phyloP scores from a whole-genome alignment of 805 yeast genomes.

The Ogataea corticis region DNA sequence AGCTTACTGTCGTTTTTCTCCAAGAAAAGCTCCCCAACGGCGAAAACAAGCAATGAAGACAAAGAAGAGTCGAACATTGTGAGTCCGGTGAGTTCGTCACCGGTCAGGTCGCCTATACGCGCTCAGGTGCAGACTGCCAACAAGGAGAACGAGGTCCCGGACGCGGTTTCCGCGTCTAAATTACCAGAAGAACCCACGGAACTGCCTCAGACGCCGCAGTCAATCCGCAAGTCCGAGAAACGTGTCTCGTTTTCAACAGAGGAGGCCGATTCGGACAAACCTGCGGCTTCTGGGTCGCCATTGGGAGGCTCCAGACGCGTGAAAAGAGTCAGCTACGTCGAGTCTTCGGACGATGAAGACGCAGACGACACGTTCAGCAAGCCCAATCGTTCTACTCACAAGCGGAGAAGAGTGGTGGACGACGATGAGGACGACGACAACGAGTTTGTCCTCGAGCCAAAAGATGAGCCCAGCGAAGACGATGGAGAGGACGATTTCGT shows the following conservation, averaged over 20 bases:
- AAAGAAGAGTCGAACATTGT: constrained; percentile 6
- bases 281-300: constrained; percentile 6
- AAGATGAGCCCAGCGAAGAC: constrained; percentile 16
- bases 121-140: constrained; percentile 2
- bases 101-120: constrained; percentile 13
- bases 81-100: constrained; percentile 32
- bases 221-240: constrained; percentile 1
- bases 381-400: neutral
- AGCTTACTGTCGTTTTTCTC: constrained; percentile 34
- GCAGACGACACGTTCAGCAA: constrained; percentile 7
- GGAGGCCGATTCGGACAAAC: neutral
- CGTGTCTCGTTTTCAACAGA: neutral
- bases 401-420: constrained; percentile 14
- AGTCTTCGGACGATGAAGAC: constrained; percentile 17
- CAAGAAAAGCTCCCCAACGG: constrained; percentile 2
- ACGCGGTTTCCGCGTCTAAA: neutral
- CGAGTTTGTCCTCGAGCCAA: constrained; percentile 16
- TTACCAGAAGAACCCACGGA: constrained; percentile 3
- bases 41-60: neutral
- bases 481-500: constrained; percentile 24
- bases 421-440: constrained; percentile 21
- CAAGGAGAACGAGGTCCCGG: constrained; percentile 11
- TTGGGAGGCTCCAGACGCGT: constrained; percentile 13
- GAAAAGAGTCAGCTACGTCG: constrained; percentile 19
- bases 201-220: constrained; percentile 14